Evolutionary conservation across 148 eudicot genomes (phyloP), one percentile per base, ranked within the genome.

Genomic region (Camellia granthamiana): DNA sequence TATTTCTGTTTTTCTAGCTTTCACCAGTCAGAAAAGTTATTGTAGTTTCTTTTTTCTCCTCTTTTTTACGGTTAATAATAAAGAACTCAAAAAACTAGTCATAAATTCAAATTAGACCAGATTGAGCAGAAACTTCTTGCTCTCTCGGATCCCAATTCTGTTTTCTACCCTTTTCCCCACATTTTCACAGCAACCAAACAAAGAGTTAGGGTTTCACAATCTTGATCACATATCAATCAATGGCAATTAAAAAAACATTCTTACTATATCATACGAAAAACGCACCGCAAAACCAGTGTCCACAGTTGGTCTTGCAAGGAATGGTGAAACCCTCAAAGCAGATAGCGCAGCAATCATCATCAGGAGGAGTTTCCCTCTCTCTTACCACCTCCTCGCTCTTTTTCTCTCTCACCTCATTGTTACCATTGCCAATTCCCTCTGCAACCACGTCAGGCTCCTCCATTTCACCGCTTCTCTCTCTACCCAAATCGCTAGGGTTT

Each of bases 231-330:
- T 23, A 72, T 71, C 51, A 52, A 78, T n/a, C 18, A 21, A 42
- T 18, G n/a, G 41, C 2, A 60, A 21, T 2, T n/a, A 38, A 7
- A 72, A 62, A 69, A 14, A 41, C 21, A 21, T 30, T 30, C 38
- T 30, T 30, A 30, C 38, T 30, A 30, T 30, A 30, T 30, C 38
- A 30, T 30, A 30, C 38, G 38, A 59, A 58, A 10, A 23, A 69
- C 55, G 21, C 62, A 80, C 88, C 87, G 30, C 87, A 85, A 67
- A 79, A 85, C 87, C 85, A 85, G 67, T 85, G 88, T 18, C 85
- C 88, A 54, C 88, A 85, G 30, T 74, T 82, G 0, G 88, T 79
- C 75, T 75, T 80, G 72, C 83, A 82, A 3, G 88, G 81, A 60
- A 85, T 76, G 67, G 75, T 66, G 72, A 85, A 85, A 4, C 59